Conservation (phyloP, 2,329 filamentous ascomycete species). For the Aspergillus caelatus region DNA sequence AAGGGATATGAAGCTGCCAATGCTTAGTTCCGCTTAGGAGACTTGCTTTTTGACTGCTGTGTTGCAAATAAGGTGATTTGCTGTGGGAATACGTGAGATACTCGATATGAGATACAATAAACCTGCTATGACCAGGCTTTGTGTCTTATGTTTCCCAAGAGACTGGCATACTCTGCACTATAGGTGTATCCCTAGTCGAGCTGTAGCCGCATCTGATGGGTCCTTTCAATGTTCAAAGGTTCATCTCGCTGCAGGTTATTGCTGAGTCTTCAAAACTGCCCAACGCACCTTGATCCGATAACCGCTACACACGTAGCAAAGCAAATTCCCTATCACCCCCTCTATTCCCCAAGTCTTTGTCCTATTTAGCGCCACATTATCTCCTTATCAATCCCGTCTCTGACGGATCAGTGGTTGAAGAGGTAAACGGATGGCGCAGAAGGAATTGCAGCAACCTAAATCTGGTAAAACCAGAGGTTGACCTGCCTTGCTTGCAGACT, state of each 20-base stretch:
- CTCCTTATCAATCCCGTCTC: conserved; percentile 65
- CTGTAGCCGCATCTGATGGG: not conserved
- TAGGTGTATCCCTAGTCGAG: not conserved
- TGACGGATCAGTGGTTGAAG: conserved; percentile 63
- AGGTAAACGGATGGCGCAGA: conserved; percentile 97
- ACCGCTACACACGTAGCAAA: not conserved
- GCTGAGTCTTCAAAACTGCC: not conserved
- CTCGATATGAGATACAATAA: conserved; percentile 23
- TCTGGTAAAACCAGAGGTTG: conserved; percentile 24
- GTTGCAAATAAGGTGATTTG: conserved; percentile 21
- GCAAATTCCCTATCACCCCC: not conserved
- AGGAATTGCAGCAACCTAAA: conserved; percentile 49
- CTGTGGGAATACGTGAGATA: conserved; percentile 20
- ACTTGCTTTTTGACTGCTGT: conserved; percentile 10
- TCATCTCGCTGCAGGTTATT: not conserved
- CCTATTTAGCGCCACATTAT: conserved; percentile 71
- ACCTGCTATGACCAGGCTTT: conserved; percentile 22
- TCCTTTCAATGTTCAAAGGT: not conserved
- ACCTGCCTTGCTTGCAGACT: conserved; percentile 46
- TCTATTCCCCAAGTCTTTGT: not conserved
- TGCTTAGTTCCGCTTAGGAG: conserved; percentile 8
- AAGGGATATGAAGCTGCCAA: conserved; percentile 46
- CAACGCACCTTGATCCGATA: not conserved
- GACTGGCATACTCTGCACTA: not conserved
- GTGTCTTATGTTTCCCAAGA: conserved; percentile 6